Evolutionary conservation across 2,329 filamentous ascomycete genomes (phyloP).

Genomic region (Trichoderma sp.): DNA sequence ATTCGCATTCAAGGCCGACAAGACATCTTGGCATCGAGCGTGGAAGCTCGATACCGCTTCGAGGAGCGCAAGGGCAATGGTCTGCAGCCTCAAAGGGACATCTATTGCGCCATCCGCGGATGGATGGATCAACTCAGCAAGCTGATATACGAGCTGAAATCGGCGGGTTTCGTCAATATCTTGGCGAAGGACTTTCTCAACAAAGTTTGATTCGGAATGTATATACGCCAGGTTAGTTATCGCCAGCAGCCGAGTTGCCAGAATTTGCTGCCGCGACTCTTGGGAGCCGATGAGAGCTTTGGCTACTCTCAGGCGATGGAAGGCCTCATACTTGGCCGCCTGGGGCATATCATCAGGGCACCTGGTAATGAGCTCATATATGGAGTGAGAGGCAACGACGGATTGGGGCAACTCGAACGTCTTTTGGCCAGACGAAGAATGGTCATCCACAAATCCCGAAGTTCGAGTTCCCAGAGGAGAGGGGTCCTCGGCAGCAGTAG

Average conservation of each 20-base stretch:
- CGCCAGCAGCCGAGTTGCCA: slow-evolving; percentile 79
- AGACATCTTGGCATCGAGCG: slow-evolving; percentile 74
- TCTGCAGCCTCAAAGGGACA: slow-evolving; percentile 75
- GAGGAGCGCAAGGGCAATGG: slow-evolving; percentile 74
- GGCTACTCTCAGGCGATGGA: slow-evolving; percentile 80
- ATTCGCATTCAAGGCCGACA: slow-evolving; percentile 87
- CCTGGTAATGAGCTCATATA: slow-evolving; percentile 56
- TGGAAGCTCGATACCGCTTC: slow-evolving; percentile 83
- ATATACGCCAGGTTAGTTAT: slow-evolving; percentile 91
- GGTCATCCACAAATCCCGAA: slow-evolving; percentile 38
- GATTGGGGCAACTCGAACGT: slow-evolving; percentile 64
- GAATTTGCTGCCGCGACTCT: slow-evolving; percentile 68
- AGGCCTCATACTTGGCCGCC: slow-evolving; percentile 75
- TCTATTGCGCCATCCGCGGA: slow-evolving; percentile 65
- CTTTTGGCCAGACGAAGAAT: slow-evolving; percentile 47
- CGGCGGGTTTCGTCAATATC: slow-evolving; percentile 87
- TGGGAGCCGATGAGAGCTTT: slow-evolving; percentile 69
- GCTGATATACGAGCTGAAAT: slow-evolving; percentile 86
- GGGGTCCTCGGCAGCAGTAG: slow-evolving; percentile 42
- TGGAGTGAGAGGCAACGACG: slow-evolving; percentile 49
- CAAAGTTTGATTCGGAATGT: slow-evolving; percentile 76
- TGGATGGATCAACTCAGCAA: slow-evolving; percentile 87
- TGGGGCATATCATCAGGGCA: slow-evolving; percentile 66
- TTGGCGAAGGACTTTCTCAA: slow-evolving; percentile 80
- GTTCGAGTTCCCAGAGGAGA: slow-evolving; percentile 51